Evolutionary conservation across 495 filamentous ascomycete genomes (phyloP).

Genomic region (Penicillium verhagenii): DNA sequence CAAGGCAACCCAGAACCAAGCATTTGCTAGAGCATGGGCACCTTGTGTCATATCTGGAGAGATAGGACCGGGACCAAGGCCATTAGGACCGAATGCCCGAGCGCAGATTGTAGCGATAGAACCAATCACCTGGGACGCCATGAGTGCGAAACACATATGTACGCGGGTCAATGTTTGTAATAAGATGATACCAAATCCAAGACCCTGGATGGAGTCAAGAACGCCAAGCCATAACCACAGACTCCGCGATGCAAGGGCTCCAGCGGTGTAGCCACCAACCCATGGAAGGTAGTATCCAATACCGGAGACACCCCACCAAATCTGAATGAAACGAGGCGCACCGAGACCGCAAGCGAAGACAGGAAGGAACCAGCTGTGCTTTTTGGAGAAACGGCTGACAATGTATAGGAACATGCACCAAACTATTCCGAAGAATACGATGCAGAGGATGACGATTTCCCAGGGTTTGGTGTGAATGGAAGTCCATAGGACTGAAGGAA

Average conservation of each 20-base stretch:
- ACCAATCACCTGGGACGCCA: constrained; percentile 51
- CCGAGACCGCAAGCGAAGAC: constrained; percentile 51
- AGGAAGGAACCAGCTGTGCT: constrained; percentile 50
- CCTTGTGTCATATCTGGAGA: constrained; percentile 43
- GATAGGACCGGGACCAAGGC: constrained; percentile 43
- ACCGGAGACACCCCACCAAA: constrained; percentile 50
- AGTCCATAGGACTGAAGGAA: constrained; percentile 40
- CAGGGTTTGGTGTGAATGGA: constrained; percentile 41
- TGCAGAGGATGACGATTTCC: constrained; percentile 43
- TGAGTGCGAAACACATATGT: constrained; percentile 49
- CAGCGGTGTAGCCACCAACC: constrained; percentile 38
- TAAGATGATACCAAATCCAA: constrained; percentile 52
- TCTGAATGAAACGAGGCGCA: constrained; percentile 50
- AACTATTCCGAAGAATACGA: constrained; percentile 45
- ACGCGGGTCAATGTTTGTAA: constrained; percentile 47
- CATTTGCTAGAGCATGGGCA: constrained; percentile 46
- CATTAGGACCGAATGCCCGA: constrained; percentile 45
- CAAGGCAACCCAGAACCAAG: constrained; percentile 66
- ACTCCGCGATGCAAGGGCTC: constrained; percentile 46
- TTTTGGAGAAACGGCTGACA: constrained; percentile 42
- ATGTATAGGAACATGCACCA: constrained; percentile 44
- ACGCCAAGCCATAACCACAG: constrained; percentile 53
- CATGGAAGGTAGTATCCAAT: constrained; percentile 48
- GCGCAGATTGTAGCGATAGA: constrained; percentile 50
- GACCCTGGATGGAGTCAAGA: constrained; percentile 47